phyloP scores from a whole-genome alignment of 2,329 filamentous ascomycete species.

The Helotiales sp. region DNA sequence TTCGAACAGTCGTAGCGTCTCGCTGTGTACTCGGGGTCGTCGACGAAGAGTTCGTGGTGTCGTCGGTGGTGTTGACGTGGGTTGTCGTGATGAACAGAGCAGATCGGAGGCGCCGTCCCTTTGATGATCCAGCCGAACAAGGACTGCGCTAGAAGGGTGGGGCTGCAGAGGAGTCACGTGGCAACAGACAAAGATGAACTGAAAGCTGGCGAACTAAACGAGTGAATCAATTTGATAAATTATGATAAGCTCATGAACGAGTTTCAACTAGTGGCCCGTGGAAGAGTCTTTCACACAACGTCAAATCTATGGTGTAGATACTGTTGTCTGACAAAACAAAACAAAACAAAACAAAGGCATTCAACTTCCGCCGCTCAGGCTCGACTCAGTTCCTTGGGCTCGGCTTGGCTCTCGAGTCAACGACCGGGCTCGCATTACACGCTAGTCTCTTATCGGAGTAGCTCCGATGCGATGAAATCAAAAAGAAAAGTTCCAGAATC shows the following conservation, averaged over 20 bases:
- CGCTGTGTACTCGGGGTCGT: constrained; percentile 10
- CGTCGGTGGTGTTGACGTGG: constrained; percentile 29
- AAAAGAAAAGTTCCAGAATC: constrained; percentile 22
- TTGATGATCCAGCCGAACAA: constrained; percentile 19
- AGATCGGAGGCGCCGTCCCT: constrained; percentile 28
- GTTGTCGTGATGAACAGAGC: neutral
- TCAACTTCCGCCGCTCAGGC: neutral
- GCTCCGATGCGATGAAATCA: neutral
- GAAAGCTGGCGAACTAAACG: too few species aligned
- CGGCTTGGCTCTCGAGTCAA: neutral
- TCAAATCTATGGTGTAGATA: too few species aligned
- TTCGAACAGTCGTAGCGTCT: constrained; percentile 10
- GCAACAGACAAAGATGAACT: too few species aligned
- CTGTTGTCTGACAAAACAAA: too few species aligned
- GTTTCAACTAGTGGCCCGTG: too few species aligned
- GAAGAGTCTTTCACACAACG: too few species aligned
- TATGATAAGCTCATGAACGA: too few species aligned
- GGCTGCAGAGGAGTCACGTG: constrained; percentile 10
- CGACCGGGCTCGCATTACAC: neutral
- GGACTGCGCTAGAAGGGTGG: constrained; percentile 17
- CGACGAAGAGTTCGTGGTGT: constrained; percentile 28
- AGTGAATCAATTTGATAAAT: too few species aligned
- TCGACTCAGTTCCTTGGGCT: neutral
- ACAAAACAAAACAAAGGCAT: too few species aligned
- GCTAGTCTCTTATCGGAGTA: neutral